Percentiles rank a stretch among this genome's conserved stretches.
Conservation (phyloP, 2,329 filamentous ascomycete species). For the Sporothrix luriei region DNA sequence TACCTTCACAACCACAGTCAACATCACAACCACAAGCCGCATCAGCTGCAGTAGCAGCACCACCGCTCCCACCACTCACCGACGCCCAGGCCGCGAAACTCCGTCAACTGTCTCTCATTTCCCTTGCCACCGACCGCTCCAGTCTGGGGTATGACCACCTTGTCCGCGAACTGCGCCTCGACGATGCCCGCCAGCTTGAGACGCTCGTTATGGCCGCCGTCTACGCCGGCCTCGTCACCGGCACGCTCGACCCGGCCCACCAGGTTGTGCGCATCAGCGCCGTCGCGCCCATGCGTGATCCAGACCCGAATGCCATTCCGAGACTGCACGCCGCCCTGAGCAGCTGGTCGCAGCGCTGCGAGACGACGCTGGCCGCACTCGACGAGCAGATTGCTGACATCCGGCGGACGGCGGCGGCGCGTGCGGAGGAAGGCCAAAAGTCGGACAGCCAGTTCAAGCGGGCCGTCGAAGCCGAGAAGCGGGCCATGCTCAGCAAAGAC, state of each 20-base stretch:
- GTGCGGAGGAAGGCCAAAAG: slow-evolving; percentile 54
- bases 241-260: slow-evolving; percentile 78
- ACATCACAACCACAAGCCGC: neutral
- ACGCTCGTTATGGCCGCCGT: slow-evolving; percentile 83
- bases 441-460: slow-evolving; percentile 54
- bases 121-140: slow-evolving; percentile 68
- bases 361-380: slow-evolving; percentile 70
- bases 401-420: slow-evolving; percentile 57
- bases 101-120: slow-evolving; percentile 84
- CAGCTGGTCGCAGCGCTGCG: slow-evolving; percentile 79
- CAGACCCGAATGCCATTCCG: slow-evolving; percentile 71
- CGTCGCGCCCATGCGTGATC: slow-evolving; percentile 83
- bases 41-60: neutral
- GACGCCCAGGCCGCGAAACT: slow-evolving; percentile 79
- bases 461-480: slow-evolving; percentile 53
- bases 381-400: slow-evolving; percentile 74
- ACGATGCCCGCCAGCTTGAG: slow-evolving; percentile 72
- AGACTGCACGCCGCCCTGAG: slow-evolving; percentile 68
- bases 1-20: neutral
- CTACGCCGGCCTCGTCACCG: slow-evolving; percentile 79
- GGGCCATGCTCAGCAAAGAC: slow-evolving; percentile 37
- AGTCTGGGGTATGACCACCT: slow-evolving; percentile 75
- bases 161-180: slow-evolving; percentile 66
- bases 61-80: slow-evolving; percentile 68
- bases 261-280: slow-evolving; percentile 75